A percentile compares a stretch with the other conserved stretches of the same genome.
These are phyloP conservation scores for Fomes fomentarius DNA, from an alignment of 1,284 basidiomycete genomes.

Conservation along the genomic window DNA sequence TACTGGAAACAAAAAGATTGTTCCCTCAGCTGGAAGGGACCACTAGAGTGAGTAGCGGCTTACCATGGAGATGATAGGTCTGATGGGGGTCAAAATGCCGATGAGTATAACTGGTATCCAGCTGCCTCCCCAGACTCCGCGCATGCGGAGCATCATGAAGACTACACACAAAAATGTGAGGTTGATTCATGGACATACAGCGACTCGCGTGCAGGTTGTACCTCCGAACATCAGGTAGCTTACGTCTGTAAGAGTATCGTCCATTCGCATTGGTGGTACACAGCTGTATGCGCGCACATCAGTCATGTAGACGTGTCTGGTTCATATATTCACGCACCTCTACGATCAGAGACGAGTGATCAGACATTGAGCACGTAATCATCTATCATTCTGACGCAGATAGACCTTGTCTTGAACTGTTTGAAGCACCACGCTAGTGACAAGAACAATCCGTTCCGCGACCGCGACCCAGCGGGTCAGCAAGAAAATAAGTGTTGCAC, in stretches of 20 bases:
- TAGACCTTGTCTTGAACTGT: slow-evolving; percentile 14
- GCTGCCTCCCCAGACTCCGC: slow-evolving; percentile 16
- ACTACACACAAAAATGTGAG: background rate
- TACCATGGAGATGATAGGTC: slow-evolving; percentile 10
- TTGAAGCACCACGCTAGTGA: slow-evolving; percentile 18
- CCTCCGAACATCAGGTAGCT: slow-evolving; percentile 23
- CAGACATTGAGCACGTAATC: background rate
- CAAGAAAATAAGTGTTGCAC: slow-evolving; percentile 23
- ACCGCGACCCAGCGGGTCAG: slow-evolving; percentile 21
- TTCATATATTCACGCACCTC: slow-evolving; percentile 1
- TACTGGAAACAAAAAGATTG: slow-evolving; percentile 7
- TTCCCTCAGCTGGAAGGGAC: background rate
- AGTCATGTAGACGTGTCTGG: background rate
- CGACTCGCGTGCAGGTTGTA: background rate
- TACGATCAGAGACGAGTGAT: background rate
- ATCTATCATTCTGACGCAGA: no score
- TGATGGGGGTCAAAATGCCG: slow-evolving; percentile 9
- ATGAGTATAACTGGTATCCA: slow-evolving; percentile 12
- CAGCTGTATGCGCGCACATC: slow-evolving; percentile 11
- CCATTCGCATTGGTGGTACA: slow-evolving; percentile 20
- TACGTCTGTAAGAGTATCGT: slow-evolving; percentile 22
- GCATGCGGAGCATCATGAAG: slow-evolving; percentile 21
- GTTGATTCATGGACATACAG: background rate
- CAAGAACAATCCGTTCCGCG: slow-evolving; percentile 16
- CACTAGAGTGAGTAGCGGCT: background rate